A percentile compares a stretch with the other conserved stretches of the same genome.
Evolutionary conservation across 2,329 filamentous ascomycete species (phyloP).

Genomic region (Thermomyces lanuginosus): DNA sequence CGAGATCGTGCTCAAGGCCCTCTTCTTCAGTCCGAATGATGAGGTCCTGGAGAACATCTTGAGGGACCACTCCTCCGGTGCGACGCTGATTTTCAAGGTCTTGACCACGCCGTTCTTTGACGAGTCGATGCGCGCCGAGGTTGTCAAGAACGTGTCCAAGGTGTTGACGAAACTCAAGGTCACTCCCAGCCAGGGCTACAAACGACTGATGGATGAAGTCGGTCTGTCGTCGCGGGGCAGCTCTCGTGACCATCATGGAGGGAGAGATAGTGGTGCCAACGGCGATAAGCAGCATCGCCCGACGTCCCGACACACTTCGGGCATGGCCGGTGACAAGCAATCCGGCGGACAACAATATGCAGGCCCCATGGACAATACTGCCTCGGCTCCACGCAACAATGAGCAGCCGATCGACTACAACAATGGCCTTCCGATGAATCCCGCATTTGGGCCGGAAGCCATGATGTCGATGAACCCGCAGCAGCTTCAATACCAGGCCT

Average conservation of each 20-base stretch:
- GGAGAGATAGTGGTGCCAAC: slow-evolving; percentile 21
- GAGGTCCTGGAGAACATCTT: slow-evolving; percentile 79
- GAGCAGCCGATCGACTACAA: slow-evolving; percentile 26
- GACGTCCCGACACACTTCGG: slow-evolving; percentile 25
- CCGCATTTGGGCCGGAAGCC: slow-evolving; percentile 23
- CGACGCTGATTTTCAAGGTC: slow-evolving; percentile 96
- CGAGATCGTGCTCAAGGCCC: slow-evolving; percentile 71
- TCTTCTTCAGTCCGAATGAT: slow-evolving; percentile 84
- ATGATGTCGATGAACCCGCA: slow-evolving; percentile 30
- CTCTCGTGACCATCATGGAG: slow-evolving; percentile 24
- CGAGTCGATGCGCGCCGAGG: slow-evolving; percentile 70
- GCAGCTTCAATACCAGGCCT: slow-evolving; percentile 42
- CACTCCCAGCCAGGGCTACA: slow-evolving; percentile 88
- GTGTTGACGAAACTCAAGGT: slow-evolving; percentile 83
- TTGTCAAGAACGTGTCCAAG: slow-evolving; percentile 80
- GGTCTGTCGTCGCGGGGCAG: slow-evolving; percentile 49
- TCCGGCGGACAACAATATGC: slow-evolving; percentile 22
- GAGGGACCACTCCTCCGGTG: slow-evolving; percentile 77
- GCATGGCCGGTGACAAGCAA: slow-evolving; percentile 25
- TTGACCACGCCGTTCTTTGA: slow-evolving; percentile 95
- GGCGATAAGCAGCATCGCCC: slow-evolving; percentile 28
- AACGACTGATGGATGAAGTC: slow-evolving; percentile 96
- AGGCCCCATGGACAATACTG: slow-evolving; percentile 19
- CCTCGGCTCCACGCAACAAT: slow-evolving; percentile 12
- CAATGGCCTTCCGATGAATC: slow-evolving; percentile 16